Evolutionary conservation across 257 asterid species (phyloP), one percentile per base, ranked within the genome.

Genomic region (Primulina tabacum): DNA sequence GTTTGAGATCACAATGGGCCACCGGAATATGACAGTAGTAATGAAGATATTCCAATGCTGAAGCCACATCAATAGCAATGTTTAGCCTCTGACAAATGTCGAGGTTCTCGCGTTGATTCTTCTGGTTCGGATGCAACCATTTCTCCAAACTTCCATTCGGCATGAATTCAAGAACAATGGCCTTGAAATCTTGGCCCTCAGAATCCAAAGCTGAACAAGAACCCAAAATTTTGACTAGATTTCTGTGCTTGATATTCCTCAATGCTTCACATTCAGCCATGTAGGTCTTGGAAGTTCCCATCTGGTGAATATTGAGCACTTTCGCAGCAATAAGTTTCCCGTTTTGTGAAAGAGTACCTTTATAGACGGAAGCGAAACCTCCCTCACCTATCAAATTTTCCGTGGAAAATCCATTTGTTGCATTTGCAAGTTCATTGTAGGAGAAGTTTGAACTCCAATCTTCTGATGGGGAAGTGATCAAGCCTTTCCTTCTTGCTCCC

Each of bases 1-100:
- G 86, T 64, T 84, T 84, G 8, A 84, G 59, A 55, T 79, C 85
- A 34, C 89, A 82, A 68, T 84, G 87, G 30, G 71, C 80, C 5
- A 84, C 32, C 0, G 80, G 81, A 2, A 53, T 43, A 1, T 33
- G 77, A 30, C 79, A 75, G 6, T 75, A 43, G 60, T 70, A 18
- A 47, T 74, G 78, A 21, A 74, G 52, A 69, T 75, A 75, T 14
- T 75, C 79, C 24, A 75, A 50, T 63, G 79, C 75, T 18, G 33
- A 64, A 8, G 75, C 79, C 60, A 75, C 71, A 38, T 75, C 74
- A 52, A 69, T 75, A 21, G 79, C 57, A 56, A 75, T 69, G 32
- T 16, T 55, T 28, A 75, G 8, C 68, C 75, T 75, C 26, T 57
- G 75, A 55, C 40, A 38, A 5, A 75, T 34, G 53, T n/a, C 28